Evolutionary conservation across 805 yeast species (phyloP).

Genomic region (Spathaspora gorwiae): DNA sequence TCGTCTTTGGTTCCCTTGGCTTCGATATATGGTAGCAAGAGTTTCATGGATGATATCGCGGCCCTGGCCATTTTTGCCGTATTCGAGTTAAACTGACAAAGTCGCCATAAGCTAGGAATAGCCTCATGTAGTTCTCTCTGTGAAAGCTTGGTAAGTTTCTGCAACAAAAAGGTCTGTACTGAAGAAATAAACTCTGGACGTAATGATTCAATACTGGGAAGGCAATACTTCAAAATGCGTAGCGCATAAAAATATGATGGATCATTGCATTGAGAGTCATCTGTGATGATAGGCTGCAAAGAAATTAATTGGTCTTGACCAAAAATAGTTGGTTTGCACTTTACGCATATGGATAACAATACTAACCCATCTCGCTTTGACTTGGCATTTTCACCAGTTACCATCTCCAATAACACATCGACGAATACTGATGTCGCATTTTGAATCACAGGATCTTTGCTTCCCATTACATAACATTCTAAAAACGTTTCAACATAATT

Average conservation of each 20-base stretch:
- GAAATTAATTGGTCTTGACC: conserved; percentile 63
- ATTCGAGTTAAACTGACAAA: conserved; percentile 45
- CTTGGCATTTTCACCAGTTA: conserved; percentile 1
- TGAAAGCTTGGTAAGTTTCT: conserved; percentile 55
- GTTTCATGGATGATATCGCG: conserved; percentile 54
- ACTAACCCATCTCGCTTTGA: conserved; percentile 27
- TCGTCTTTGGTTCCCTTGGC: conserved; percentile 27
- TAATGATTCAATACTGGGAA: conserved; percentile 42
- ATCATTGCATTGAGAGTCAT: conserved; percentile 39
- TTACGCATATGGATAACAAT: conserved; percentile 53
- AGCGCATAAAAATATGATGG: conserved; percentile 46
- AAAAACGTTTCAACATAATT: conserved; percentile 21
- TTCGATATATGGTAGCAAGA: conserved; percentile 45
- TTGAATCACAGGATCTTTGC: conserved; percentile 14
- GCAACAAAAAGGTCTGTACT: conserved; percentile 50
- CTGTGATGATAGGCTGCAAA: conserved; percentile 60
- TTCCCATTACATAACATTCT: conserved; percentile 37
- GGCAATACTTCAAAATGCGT: conserved; percentile 47
- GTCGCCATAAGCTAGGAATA: conserved; percentile 60
- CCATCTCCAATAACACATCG: conserved; percentile 29
- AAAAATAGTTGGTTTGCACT: conserved; percentile 48
- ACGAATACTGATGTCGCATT: conserved; percentile 22
- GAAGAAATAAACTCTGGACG: conserved; percentile 47
- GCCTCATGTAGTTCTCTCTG: conserved; percentile 66
- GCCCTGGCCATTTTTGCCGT: conserved; percentile 54